A percentile compares a stretch with the other conserved stretches of the same genome.
Evolutionary conservation across 1,284 basidiomycete genomes (phyloP).

Genomic region (Cutaneotrichosporon cutaneum): DNA sequence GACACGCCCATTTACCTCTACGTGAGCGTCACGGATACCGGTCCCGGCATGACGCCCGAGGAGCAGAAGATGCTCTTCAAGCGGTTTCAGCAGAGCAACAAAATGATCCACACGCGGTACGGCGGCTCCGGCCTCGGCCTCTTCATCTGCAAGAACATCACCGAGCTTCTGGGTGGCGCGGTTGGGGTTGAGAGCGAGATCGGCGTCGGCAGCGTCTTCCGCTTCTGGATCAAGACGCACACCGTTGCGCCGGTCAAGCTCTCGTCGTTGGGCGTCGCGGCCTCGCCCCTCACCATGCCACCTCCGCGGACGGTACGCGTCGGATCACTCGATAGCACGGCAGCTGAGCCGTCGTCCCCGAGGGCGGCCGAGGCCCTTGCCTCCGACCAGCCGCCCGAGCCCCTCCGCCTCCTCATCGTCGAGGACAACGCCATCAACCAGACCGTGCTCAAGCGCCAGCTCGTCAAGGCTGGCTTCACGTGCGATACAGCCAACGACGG

Average conservation of each 20-base stretch:
- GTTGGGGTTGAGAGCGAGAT: conserved; percentile 45
- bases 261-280: neutral
- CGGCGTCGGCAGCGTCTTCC: conserved; percentile 47
- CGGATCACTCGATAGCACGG: neutral
- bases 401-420: conserved; percentile 41
- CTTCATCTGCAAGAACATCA: conserved; percentile 49
- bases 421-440: conserved; percentile 56
- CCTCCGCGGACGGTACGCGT: neutral
- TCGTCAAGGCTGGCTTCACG: conserved; percentile 47
- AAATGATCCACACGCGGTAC: conserved; percentile 51
- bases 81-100: conserved; percentile 44
- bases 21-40: conserved; percentile 48
- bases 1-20: conserved; percentile 45
- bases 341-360: too few relatives aligned
- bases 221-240: conserved; percentile 51
- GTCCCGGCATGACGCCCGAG: conserved; percentile 45
- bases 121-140: conserved; percentile 52
- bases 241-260: neutral
- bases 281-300: neutral
- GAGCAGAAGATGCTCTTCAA: conserved; percentile 48
- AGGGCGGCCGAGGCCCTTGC: neutral
- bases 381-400: too few relatives aligned
- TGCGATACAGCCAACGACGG: conserved; percentile 52
- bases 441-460: conserved; percentile 52
- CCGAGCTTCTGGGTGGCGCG: conserved; percentile 46